Conservation (phyloP, 78 protist genomes). For the Bigelowiella natans region DNA sequence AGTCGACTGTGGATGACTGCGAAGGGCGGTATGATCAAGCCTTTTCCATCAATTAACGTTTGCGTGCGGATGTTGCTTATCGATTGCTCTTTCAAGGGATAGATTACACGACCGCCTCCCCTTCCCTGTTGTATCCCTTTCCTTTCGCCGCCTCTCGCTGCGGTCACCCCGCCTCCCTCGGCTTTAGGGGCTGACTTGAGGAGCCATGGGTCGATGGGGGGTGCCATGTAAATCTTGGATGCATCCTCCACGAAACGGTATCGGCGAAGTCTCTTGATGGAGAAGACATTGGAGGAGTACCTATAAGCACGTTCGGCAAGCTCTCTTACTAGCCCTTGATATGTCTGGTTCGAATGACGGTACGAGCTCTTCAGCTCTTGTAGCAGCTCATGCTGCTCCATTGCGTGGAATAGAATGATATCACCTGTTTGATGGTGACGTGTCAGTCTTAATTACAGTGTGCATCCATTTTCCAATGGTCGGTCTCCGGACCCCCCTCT, state of each 20-base stretch:
- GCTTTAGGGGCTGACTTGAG: too few relatives aligned
- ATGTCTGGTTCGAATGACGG: background rate
- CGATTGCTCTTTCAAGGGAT: too few relatives aligned
- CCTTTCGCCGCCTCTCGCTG: background rate
- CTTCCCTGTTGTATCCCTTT: background rate
- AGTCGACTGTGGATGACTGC: too few relatives aligned
- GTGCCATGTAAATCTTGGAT: background rate
- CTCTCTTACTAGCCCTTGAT: background rate
- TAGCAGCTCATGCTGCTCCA: too few relatives aligned
- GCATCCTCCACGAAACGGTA: background rate
- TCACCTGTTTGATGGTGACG: too few relatives aligned
- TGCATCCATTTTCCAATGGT: too few relatives aligned
- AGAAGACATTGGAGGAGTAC: background rate
- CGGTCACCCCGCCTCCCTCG: background rate
- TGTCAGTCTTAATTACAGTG: too few relatives aligned
- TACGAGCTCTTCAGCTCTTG: too few relatives aligned
- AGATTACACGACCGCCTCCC: too few relatives aligned
- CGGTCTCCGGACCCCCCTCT: too few relatives aligned
- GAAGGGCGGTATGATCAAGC: background rate
- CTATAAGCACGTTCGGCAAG: background rate
- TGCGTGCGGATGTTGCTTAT: background rate
- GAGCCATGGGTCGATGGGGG: background rate
- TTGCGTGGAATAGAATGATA: too few relatives aligned
- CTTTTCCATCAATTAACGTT: background rate
- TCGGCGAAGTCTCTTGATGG: background rate